Conservation (phyloP, 805 yeast genomes). For the Lachancea dasiensis region DNA sequence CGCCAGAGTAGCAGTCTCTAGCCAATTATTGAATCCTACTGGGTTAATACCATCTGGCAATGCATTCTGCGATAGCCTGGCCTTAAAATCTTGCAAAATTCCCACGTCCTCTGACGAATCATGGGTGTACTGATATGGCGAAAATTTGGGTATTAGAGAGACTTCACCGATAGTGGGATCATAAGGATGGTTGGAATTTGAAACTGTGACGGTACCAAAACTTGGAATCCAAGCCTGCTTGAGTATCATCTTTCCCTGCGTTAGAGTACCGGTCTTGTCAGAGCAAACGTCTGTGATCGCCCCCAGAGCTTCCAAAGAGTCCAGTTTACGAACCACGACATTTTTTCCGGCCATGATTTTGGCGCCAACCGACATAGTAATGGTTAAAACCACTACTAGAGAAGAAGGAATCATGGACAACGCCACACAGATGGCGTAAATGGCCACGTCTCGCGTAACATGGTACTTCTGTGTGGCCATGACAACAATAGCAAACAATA, state of each 20-base stretch:
- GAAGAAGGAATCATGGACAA: constrained; percentile 99
- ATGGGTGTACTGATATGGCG: constrained; percentile 33
- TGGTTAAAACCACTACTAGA: constrained; percentile 93
- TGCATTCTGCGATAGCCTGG: constrained; percentile 13
- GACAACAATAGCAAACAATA: constrained; percentile 74
- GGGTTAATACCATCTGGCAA: constrained; percentile 19
- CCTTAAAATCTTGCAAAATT: constrained; percentile 22
- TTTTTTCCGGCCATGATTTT: constrained; percentile 90
- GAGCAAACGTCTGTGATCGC: constrained; percentile 90
- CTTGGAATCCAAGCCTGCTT: constrained; percentile 78
- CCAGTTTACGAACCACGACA: constrained; percentile 89
- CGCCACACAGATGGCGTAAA: constrained; percentile 89
- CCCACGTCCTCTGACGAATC: constrained; percentile 29
- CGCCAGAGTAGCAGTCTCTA: constrained; percentile 66
- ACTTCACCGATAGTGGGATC: constrained; percentile 91
- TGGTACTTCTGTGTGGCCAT: constrained; percentile 76
- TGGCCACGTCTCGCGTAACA: constrained; percentile 77
- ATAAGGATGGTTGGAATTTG: constrained; percentile 67
- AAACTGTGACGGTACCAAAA: constrained; percentile 59
- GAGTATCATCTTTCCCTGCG: constrained; percentile 87
- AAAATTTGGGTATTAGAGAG: constrained; percentile 69
- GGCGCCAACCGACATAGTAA: constrained; percentile 93
- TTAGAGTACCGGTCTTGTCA: constrained; percentile 86
- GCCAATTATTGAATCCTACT: constrained; percentile 42
- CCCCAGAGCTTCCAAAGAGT: constrained; percentile 91